Evolutionary conservation across 352 stramenopile species (phyloP).

Genomic region (Phytopythium mirpurense): DNA sequence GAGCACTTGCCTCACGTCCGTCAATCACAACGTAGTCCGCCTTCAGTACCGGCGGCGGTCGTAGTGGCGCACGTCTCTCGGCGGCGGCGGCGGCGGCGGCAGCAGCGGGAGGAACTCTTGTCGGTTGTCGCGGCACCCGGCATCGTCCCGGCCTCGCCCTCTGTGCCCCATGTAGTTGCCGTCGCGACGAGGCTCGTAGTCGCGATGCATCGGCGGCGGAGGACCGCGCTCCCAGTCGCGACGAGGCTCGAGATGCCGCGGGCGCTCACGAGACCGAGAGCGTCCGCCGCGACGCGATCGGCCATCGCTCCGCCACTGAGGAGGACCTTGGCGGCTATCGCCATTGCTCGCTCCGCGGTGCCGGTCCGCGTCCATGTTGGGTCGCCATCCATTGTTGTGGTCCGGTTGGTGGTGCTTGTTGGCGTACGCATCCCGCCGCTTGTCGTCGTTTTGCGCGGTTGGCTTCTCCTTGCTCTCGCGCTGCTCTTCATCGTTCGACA

Average conservation of each 20-base stretch:
- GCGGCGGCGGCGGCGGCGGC: neutral
- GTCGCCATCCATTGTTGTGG: neutral
- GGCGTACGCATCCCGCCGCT: neutral
- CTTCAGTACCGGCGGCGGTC: slow-evolving; percentile 6
- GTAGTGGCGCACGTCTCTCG: neutral
- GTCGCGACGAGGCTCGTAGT: slow-evolving; percentile 3
- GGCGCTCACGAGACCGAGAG: slow-evolving; percentile 3
- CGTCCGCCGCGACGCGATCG: slow-evolving; percentile 1
- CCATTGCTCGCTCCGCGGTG: neutral
- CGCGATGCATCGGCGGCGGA: neutral
- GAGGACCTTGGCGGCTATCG: neutral
- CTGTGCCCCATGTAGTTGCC: neutral
- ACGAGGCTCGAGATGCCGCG: neutral
- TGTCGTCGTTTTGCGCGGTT: neutral
- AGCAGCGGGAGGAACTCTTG: neutral
- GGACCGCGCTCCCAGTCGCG: slow-evolving; percentile 5
- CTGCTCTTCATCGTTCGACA: neutral
- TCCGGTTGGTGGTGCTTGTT: neutral
- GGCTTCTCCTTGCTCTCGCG: neutral
- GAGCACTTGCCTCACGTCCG: too few species aligned
- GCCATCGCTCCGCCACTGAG: slow-evolving; percentile 4
- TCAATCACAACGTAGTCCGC: too few species aligned
- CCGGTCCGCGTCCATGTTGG: neutral
- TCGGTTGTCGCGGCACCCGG: neutral
- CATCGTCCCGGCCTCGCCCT: slow-evolving; percentile 2